Percentiles rank a stretch among this genome's conserved stretches.
phyloP scores from a whole-genome alignment of 306 rosid species.

The Elaeagnus macrophylla region DNA sequence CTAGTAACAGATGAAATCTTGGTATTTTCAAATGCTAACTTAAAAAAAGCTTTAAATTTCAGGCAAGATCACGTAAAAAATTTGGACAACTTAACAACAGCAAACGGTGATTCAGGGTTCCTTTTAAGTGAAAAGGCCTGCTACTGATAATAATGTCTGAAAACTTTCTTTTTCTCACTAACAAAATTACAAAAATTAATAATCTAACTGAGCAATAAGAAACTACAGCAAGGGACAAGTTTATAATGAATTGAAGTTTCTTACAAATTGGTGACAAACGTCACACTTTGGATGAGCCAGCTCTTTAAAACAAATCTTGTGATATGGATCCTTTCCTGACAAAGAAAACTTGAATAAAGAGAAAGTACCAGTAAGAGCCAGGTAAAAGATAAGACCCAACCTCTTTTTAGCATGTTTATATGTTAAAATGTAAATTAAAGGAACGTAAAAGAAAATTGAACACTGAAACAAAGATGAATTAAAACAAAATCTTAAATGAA shows the following conservation, averaged over 20 bases:
- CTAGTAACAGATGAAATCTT: no score
- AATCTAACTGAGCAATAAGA: not conserved
- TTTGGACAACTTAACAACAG: no score
- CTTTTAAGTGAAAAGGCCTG: no score
- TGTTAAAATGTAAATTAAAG: not conserved
- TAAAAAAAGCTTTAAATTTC: no score
- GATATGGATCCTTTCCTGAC: conserved; percentile 91
- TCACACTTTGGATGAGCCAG: conserved; percentile 88
- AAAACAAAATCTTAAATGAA: conserved; percentile 1
- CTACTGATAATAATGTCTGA: no score
- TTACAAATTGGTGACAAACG: conserved; percentile 92
- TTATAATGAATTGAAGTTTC: conserved; percentile 23
- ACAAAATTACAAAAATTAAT: no score
- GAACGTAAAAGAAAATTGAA: conserved; percentile 6
- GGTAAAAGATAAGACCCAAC: conserved; percentile 19
- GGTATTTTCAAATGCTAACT: no score
- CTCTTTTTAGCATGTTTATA: not conserved
- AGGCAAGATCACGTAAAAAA: no score
- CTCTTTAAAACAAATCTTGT: conserved; percentile 87
- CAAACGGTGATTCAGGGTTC: no score
- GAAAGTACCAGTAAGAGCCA: conserved; percentile 40
- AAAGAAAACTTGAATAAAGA: conserved; percentile 79
- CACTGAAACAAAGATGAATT: conserved; percentile 18
- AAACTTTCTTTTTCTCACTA: no score
- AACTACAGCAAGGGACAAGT: not conserved